Evolutionary conservation across 2,329 filamentous ascomycete species (phyloP), one percentile per base, ranked within the genome.

Genomic region (Cladosporium oxysporum): DNA sequence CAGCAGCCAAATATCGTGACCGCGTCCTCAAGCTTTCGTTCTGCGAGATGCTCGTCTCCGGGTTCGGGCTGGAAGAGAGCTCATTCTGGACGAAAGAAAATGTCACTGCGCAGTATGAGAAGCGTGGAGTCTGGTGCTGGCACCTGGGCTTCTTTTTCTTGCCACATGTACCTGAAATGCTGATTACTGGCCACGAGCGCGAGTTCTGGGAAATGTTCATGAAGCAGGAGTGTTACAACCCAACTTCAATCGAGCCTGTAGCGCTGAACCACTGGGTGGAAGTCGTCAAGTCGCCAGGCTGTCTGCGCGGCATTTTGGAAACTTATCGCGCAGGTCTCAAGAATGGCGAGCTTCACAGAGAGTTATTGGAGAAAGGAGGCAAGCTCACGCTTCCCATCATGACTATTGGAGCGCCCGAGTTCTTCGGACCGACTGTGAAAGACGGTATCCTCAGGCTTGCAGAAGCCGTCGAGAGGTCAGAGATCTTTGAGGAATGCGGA

Each of bases 121-220:
- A 74, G 69, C 67, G 73, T n/a, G 75, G 75, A 3, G 74, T 78
- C 5, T 77, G 76, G 76, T 76, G 74, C 47, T 77, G 75, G 75
- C 75, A 79, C 70, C 74, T 66, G 66, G 71, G 68, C 21, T 75
- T 76, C 71, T 76, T 78, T 61, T 76, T 70, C 67, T 71, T 79
- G 60, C 76, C 77, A 2, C 75, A 79, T 58, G 70, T 79, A 2
- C 77, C 76, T 0, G 77, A 79, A 68, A 79, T 79, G 77, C 70
- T 79, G 53, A 79, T 79, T 14, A 71, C 74, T 52, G 77, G 77
- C 2, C 74, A 76, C 21, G 77, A 79, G 69, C 70, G 73, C 31
- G 77, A 78, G 66, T 79, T 79, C 47, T 79, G 77, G 77, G 76
- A 76, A 63, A 75, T 75, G 70, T 79, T 79, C 68, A 79, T 79